Conservation (phyloP, 805 yeast species). For the Hanseniaspora guilliermondii region DNA sequence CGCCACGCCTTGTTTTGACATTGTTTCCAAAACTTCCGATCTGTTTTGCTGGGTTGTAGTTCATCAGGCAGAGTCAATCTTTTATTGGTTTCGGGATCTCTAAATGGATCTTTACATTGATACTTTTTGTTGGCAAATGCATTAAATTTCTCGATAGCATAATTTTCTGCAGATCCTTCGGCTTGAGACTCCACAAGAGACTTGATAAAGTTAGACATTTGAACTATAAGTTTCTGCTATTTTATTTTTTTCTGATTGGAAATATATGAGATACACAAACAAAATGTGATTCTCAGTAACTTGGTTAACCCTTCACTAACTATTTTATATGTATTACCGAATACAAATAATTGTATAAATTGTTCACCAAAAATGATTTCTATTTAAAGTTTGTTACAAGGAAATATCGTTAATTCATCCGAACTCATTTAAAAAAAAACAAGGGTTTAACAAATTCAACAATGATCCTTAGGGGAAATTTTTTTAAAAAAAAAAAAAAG, state of each 20-base stretch:
- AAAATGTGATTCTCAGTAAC: no score
- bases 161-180: conserved; percentile 1
- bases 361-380: no score
- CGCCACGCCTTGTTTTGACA: conserved; percentile 75
- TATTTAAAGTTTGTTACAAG: no score
- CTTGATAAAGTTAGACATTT: conserved; percentile 1
- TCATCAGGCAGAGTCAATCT: conserved; percentile 47
- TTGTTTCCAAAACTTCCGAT: conserved; percentile 56
- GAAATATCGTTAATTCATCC: no score
- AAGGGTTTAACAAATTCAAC: no score
- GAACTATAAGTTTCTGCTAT: background rate
- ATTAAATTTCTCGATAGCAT: conserved; percentile 11
- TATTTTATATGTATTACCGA: no score
- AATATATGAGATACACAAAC: background rate
- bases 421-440: background rate
- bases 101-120: conserved; percentile 42
- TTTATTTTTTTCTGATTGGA: background rate
- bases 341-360: no score
- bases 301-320: no score
- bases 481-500: background rate
- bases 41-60: conserved; percentile 39
- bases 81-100: conserved; percentile 41
- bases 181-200: background rate
- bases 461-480: background rate
- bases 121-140: conserved; percentile 3